Base-by-base conservation (phyloP, 139 green algal species). In the Helicosporidium sp. region DNA sequence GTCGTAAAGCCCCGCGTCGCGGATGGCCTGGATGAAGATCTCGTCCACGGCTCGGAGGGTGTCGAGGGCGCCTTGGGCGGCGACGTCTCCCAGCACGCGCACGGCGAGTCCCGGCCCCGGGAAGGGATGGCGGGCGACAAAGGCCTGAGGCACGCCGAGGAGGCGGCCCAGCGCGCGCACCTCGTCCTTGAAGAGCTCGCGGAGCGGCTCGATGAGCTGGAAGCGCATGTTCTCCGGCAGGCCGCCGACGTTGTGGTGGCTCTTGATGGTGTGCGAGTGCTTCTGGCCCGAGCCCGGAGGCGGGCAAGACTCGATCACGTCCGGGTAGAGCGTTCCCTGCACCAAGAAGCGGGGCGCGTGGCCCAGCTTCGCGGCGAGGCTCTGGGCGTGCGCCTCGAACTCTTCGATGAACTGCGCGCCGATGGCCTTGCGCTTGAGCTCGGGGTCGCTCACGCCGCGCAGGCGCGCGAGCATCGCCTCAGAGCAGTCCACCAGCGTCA, bases 221-320 rank as follows among this genome's bases (percentile, higher is more conserved):
- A 99, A 95, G 51, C 88, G 67, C 40, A 99, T 66, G 59, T 99
- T 78, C 65, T 94, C 84, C 17, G 89, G 89, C 58, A 99, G 72
- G 18, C 89, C 89, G 19, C 89, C 89, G 39, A 99, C 89, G 69
- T 99, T 99, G 75, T 99, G 89, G 64, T 99, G 89, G 49, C 66
- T 85, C 76, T 99, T 99, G 76, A 99, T 99, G 37, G 77, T 97
- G 78, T 99, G 89, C 52, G 65, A 84, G 78, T 99, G 85, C 74
- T 94, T 95, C 76, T 92, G 74, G 43, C 68, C 77, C 34, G 59
- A 83, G 51, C 89, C 89, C 13, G 89, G 89, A 2, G 89, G 89
- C 18, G 89, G 89, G 62, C 82, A 94, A 5, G 77, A 92, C 74
- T 99, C 89, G 34, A 99, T 99, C 3, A 99, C 89, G 52, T 99